Evolutionary conservation across 371 early-diverging fungal genomes (phyloP), one percentile per base, ranked within the genome.

Genomic region (Parasitella parasitica): DNA sequence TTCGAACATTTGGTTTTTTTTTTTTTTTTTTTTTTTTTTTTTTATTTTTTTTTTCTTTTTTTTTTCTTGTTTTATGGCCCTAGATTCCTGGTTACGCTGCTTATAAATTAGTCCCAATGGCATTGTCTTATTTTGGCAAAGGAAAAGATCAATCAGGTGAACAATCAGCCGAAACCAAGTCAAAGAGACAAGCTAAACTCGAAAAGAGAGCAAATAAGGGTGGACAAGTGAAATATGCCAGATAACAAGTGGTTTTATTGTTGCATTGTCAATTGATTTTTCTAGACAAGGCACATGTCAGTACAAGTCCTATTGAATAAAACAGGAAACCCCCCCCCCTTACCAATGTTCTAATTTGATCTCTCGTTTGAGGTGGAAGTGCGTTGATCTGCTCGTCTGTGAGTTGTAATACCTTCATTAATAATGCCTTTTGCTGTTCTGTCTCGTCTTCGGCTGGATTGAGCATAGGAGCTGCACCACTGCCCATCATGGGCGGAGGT

Each of bases 71-170:
- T n/a, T n/a, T n/a, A n/a, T n/a, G n/a, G n/a, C n/a, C n/a, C n/a
- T 70, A 84, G 77, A 89, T 91, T 49, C 91, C 91, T 18, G 82
- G 73, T 3, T 91, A 89, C 64, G 77, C 86, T 8, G 78, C 57
- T 48, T 87, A 82, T 64, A 83, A 82, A 65, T 62, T 83, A 15
- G 72, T 82, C 43, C 86, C 87, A 7, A 74, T 88, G 69, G 67
- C 80, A 6, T 66, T 80, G 63, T 75, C 83, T 60, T 82, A 85
- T 52, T 72, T 89, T 59, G 61, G 76, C 27, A 62, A 61, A 6
- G 66, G 57, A 13, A 60, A 59, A 18, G 52, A 38, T 4, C 49
- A 18, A 41, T 57, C 60, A 9, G 68, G 67, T 52, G 59, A 61
- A 28, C 46, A 39, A 18, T n/a, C 57, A 26, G 32, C 35, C 26